These are phyloP conservation scores for Pseudogymnoascus sp. DNA, from an alignment of 2,329 filamentous ascomycete species.

Conservation along the genomic window DNA sequence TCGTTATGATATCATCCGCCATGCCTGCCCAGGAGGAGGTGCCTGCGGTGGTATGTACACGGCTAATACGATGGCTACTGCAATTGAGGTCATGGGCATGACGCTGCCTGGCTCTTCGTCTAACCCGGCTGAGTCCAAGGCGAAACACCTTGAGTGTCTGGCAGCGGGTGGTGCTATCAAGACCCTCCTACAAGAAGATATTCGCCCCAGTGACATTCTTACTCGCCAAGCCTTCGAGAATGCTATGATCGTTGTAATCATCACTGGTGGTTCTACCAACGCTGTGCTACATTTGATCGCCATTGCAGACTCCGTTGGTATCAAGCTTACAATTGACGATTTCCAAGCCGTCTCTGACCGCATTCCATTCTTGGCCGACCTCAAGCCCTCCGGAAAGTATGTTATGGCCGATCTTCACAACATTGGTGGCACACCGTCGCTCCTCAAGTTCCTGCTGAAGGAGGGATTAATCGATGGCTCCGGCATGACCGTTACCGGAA, in stretches of 20 bases:
- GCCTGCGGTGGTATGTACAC: slow-evolving; percentile 85
- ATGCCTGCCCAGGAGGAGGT: slow-evolving; percentile 78
- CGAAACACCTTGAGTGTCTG: slow-evolving; percentile 65
- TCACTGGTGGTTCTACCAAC: slow-evolving; percentile 78
- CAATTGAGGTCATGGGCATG: slow-evolving; percentile 65
- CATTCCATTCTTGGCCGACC: slow-evolving; percentile 69
- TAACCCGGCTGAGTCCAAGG: slow-evolving; percentile 63
- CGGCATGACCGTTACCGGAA: slow-evolving; percentile 52
- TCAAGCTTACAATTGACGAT: slow-evolving; percentile 77
- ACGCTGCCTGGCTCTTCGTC: slow-evolving; percentile 76
- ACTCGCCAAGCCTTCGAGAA: slow-evolving; percentile 76
- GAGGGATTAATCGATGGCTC: slow-evolving; percentile 50
- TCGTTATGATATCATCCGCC: slow-evolving; percentile 86
- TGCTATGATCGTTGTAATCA: slow-evolving; percentile 74
- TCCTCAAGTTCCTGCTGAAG: slow-evolving; percentile 49
- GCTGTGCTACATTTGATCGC: slow-evolving; percentile 78
- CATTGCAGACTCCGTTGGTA: slow-evolving; percentile 70
- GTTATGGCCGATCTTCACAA: slow-evolving; percentile 50
- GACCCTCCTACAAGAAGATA: slow-evolving; percentile 65
- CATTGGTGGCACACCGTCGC: slow-evolving; percentile 48
- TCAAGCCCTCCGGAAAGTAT: slow-evolving; percentile 66
- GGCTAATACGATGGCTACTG: slow-evolving; percentile 67
- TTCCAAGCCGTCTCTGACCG: slow-evolving; percentile 76
- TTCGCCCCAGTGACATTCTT: slow-evolving; percentile 68
- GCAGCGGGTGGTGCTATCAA: slow-evolving; percentile 64